A percentile compares a stretch with the other conserved stretches of the same genome.
phyloP scores from a whole-genome alignment of 495 filamentous ascomycete genomes.

The Daldinia childiae region DNA sequence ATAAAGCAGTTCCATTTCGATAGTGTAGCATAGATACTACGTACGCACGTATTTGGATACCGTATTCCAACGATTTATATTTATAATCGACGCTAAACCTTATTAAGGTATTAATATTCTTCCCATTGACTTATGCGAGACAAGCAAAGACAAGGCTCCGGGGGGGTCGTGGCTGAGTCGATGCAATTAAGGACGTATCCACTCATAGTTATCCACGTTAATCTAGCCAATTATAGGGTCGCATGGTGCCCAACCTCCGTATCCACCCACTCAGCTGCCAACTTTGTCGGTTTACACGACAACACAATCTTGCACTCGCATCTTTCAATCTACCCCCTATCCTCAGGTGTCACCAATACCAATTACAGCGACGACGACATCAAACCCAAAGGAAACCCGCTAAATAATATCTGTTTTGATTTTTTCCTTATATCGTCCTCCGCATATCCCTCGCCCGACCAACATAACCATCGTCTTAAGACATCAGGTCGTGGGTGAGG shows the following conservation, averaged over 20 bases:
- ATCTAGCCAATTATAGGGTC: constrained; percentile 22
- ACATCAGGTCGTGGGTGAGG: constrained; percentile 29
- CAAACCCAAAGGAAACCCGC: neutral
- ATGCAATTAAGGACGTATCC: constrained; percentile 29
- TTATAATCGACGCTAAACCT: constrained; percentile 9
- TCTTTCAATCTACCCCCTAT: constrained; percentile 33
- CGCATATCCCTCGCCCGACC: constrained; percentile 34
- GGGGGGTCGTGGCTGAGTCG: constrained; percentile 35
- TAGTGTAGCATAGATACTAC: neutral
- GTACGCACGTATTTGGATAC: neutral
- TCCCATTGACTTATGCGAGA: constrained; percentile 27
- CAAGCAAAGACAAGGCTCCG: too few relatives aligned
- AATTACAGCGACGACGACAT: constrained; percentile 24
- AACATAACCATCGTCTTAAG: constrained; percentile 12
- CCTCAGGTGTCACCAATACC: constrained; percentile 21
- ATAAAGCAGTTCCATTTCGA: too few relatives aligned
- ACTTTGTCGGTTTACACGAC: constrained; percentile 41
- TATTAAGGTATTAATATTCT: constrained; percentile 6
- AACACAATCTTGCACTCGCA: constrained; percentile 35
- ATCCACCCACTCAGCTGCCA: constrained; percentile 41
- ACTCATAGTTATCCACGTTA: constrained; percentile 32
- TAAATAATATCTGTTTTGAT: constrained; percentile 7
- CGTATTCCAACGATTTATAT: constrained; percentile 2
- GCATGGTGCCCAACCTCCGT: constrained; percentile 10
- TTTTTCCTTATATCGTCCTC: neutral